Percentiles rank a stretch among this genome's conserved stretches.
Conservation (phyloP, 768 basidiomycete genomes). For the Xanthoconium purpureum region DNA sequence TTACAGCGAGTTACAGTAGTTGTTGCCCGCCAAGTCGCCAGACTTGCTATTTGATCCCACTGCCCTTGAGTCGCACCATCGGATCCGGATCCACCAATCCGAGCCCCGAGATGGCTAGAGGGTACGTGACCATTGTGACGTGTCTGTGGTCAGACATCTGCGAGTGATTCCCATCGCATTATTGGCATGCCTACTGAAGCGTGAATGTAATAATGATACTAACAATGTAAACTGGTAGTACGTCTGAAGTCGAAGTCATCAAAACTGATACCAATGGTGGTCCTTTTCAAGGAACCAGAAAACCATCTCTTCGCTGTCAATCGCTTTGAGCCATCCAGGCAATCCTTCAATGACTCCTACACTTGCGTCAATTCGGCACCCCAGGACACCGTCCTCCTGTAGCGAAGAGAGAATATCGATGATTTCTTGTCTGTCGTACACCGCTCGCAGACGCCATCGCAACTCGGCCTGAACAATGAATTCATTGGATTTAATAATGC, state of each 20-base stretch:
- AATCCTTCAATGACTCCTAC: slow-evolving; percentile 8
- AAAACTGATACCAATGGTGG: slow-evolving; percentile 68
- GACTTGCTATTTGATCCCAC: too few relatives aligned
- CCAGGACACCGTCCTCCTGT: slow-evolving; percentile 49
- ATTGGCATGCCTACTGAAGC: too few relatives aligned
- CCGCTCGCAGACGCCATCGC: slow-evolving; percentile 64
- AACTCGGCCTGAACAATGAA: slow-evolving; percentile 52
- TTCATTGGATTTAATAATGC: slow-evolving; percentile 1
- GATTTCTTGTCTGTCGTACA: slow-evolving; percentile 76
- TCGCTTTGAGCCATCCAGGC: slow-evolving; percentile 32
- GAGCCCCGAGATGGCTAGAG: too few relatives aligned
- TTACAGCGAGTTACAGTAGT: too few relatives aligned
- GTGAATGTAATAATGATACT: slow-evolving; percentile 21
- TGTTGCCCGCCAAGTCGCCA: too few relatives aligned
- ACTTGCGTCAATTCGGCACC: slow-evolving; percentile 14
- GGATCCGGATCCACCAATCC: too few relatives aligned
- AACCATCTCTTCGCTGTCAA: slow-evolving; percentile 49
- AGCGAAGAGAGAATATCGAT: slow-evolving; percentile 58
- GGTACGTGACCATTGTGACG: too few relatives aligned
- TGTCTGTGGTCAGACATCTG: too few relatives aligned
- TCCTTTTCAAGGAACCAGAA: slow-evolving; percentile 57
- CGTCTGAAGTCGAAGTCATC: background rate
- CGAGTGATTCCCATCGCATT: too few relatives aligned
- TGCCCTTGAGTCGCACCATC: too few relatives aligned
- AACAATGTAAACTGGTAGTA: background rate